These are phyloP conservation scores for Metschnikowia rubicola DNA, from an alignment of 805 yeast genomes.

Conservation along the genomic window DNA sequence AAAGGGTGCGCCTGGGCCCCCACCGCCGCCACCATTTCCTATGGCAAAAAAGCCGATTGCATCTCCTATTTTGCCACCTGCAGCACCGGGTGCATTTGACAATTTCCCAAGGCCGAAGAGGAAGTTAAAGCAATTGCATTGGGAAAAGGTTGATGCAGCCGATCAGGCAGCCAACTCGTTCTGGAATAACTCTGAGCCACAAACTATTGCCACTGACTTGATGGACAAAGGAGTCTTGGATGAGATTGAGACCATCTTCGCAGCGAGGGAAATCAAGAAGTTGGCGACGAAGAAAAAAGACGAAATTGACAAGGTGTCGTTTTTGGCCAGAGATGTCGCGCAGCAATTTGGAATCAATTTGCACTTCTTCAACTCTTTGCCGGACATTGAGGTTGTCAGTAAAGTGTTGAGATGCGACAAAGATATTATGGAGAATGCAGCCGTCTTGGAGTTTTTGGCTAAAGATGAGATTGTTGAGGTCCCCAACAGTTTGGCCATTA, in stretches of 20 bases:
- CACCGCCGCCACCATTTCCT: slow-evolving; percentile 26
- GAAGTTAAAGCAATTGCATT: slow-evolving; percentile 73
- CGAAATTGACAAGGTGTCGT: slow-evolving; percentile 47
- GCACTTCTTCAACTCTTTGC: slow-evolving; percentile 62
- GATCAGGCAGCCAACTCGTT: slow-evolving; percentile 49
- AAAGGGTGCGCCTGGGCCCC: slow-evolving; percentile 18
- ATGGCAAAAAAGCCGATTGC: slow-evolving; percentile 5
- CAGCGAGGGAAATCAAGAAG: slow-evolving; percentile 49
- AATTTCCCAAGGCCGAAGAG: slow-evolving; percentile 54
- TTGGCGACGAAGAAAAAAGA: slow-evolving; percentile 42
- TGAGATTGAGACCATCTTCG: slow-evolving; percentile 60
- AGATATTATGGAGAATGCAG: slow-evolving; percentile 63
- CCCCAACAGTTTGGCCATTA: slow-evolving; percentile 64
- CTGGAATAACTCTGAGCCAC: slow-evolving; percentile 53
- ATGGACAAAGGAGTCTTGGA: slow-evolving; percentile 59
- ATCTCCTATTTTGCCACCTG: slow-evolving; percentile 12
- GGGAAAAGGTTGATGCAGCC: slow-evolving; percentile 65
- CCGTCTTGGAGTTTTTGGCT: slow-evolving; percentile 80
- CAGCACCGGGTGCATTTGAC: slow-evolving; percentile 32
- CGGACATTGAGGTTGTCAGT: slow-evolving; percentile 64
- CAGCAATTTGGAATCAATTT: slow-evolving; percentile 95
- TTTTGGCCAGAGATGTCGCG: slow-evolving; percentile 71
- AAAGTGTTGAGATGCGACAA: slow-evolving; percentile 73
- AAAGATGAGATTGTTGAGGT: slow-evolving; percentile 74
- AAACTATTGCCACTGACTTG: slow-evolving; percentile 45